Base-by-base conservation (phyloP, 108 stramenopile genomes). In the Conticribra guillardii region DNA sequence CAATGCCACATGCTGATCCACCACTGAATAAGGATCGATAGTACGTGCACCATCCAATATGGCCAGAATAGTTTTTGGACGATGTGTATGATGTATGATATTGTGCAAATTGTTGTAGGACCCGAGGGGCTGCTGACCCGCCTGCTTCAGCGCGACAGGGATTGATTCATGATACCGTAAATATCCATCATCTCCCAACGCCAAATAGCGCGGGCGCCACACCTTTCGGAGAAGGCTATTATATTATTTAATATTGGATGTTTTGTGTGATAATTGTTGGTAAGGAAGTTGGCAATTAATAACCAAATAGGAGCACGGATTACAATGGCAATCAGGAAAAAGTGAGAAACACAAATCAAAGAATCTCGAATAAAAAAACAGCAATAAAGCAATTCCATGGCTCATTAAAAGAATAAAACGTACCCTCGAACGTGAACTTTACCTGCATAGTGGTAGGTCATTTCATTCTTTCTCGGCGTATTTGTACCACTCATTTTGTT, bases 121-220 rank as follows among this genome's bases (percentile, higher is more conserved):
- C 11, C 37, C 37, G 11, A 41, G 37, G 11, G 37, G 69, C n/a
- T 64, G 41, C 60, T 66, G 34, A 4, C 18, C 33, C 4, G 44
- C 24, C 34, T 78, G 69, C 29, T 77, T 71, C 21, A 65, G 56
- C 50, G 63, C 23, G 50, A 73, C 61, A 15, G 73, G 71, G 11
- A 79, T 31, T 18, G 88, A 71, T 84, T 95, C 93, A 64, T 92
- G 91, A 71, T 95, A 95, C 8, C 89, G 86, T 14, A 95, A 73
- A 31, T 87, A 63, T 1, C 91, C 93, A 49, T 87, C 83, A 33
- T 89, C 89, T 18, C 66, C 74, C 15, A 95, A 52, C 64, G 91
- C 91, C 19, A 95, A 71, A 61, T 91, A 90, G 27, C 93, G 87
- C n/a, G 87, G 91, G 0, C 93, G 62, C 93, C 93, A 95, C n/a